A percentile compares a stretch with the other conserved stretches of the same genome.
Conservation (phyloP, 768 basidiomycete genomes). For the Naganishia vaughanmartiniae region DNA sequence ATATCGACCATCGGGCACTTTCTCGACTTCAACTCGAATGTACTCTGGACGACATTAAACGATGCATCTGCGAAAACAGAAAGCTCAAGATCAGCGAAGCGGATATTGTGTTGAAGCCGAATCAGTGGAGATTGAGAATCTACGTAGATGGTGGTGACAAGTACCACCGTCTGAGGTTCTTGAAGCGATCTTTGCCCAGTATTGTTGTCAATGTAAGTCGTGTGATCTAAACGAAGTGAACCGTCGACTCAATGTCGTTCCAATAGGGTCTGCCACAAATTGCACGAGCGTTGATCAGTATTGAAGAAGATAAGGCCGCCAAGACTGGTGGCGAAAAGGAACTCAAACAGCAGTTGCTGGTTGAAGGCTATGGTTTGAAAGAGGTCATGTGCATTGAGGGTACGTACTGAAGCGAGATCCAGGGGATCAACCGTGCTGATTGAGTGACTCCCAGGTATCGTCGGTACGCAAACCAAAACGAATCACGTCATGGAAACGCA, state of each 20-base stretch:
- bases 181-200: constrained; percentile 76
- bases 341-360: constrained; percentile 86
- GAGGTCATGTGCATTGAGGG: constrained; percentile 97
- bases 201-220: constrained; percentile 80
- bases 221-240: background rate
- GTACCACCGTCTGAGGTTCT: constrained; percentile 64
- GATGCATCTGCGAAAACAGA: constrained; percentile 78
- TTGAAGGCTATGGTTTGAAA: constrained; percentile 94
- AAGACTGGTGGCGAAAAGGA: constrained; percentile 58
- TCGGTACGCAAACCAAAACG: constrained; percentile 86
- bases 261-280: constrained; percentile 77
- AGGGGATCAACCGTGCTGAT: background rate
- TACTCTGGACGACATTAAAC: constrained; percentile 86
- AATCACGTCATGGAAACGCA: constrained; percentile 97
- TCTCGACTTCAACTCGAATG: constrained; percentile 69
- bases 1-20: constrained; percentile 83
- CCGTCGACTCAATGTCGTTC: background rate
- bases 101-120: constrained; percentile 50
- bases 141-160: constrained; percentile 52
- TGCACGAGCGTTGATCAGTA: constrained; percentile 90
- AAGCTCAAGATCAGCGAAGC: constrained; percentile 91
- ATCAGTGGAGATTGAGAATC: constrained; percentile 53
- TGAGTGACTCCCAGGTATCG: constrained; percentile 63
- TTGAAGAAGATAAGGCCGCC: constrained; percentile 59
- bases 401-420: constrained; percentile 46